These are phyloP conservation scores for Zopfia rhizophila DNA, from an alignment of 2,329 filamentous ascomycete genomes.

Conservation along the genomic window DNA sequence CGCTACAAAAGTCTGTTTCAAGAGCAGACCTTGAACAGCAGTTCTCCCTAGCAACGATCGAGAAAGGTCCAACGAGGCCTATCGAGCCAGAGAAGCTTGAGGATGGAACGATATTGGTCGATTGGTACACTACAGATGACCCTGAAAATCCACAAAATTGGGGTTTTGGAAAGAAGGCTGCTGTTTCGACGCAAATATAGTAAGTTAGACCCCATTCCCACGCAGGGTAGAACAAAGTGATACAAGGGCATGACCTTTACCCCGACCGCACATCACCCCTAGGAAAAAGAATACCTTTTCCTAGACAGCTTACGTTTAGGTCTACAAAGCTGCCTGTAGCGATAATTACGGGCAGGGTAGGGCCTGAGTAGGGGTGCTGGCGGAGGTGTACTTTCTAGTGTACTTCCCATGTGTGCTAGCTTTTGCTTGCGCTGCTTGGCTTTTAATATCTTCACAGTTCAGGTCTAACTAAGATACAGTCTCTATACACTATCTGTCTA, in stretches of 20 bases:
- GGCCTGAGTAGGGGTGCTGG: too few species aligned
- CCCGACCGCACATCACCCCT: too few species aligned
- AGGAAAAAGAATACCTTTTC: too few species aligned
- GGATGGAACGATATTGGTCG: conserved; percentile 53
- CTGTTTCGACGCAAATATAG: conserved; percentile 52
- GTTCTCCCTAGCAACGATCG: conserved; percentile 46
- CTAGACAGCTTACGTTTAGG: too few species aligned
- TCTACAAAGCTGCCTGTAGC: too few species aligned
- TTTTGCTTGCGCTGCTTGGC: too few species aligned
- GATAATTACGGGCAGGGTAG: too few species aligned
- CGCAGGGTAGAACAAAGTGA: too few species aligned
- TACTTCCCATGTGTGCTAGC: too few species aligned
- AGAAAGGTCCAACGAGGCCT: conserved; percentile 47
- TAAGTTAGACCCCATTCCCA: conserved; percentile 6
- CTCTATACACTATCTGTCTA: conserved; percentile 71
- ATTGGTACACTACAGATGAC: conserved; percentile 57
- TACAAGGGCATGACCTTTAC: too few species aligned
- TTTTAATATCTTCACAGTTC: too few species aligned
- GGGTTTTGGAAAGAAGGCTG: conserved; percentile 44
- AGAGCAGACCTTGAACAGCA: conserved; percentile 54
- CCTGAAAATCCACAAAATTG: conserved; percentile 55
- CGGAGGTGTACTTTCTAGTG: too few species aligned
- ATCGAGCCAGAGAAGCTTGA: conserved; percentile 47
- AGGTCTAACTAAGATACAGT: conserved; percentile 44
- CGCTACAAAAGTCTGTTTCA: conserved; percentile 48